These are phyloP conservation scores for Batrachochytrium dendrobatidis DNA, from an alignment of 371 early-diverging fungal genomes.

Conservation along the genomic window DNA sequence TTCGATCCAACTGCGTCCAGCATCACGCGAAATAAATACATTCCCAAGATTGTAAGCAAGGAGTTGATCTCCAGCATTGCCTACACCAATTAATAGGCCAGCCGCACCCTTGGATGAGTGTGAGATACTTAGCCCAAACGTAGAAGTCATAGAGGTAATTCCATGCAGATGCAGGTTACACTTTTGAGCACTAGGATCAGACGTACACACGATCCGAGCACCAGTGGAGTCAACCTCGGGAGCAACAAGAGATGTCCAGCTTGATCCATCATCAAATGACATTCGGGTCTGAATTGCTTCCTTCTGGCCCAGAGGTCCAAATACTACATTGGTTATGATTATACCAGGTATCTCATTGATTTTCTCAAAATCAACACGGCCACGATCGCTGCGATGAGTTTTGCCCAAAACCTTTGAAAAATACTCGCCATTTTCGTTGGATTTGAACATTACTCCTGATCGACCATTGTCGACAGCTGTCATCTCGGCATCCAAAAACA, in stretches of 20 bases:
- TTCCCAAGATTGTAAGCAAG: conserved; percentile 59
- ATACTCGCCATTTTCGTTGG: conserved; percentile 65
- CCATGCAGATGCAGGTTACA: conserved; percentile 24
- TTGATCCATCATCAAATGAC: conserved; percentile 79
- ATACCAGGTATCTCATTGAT: conserved; percentile 87
- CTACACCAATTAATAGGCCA: conserved; percentile 87
- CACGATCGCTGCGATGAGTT: conserved; percentile 47
- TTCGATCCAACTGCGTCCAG: conserved; percentile 78
- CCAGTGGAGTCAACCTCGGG: conserved; percentile 50
- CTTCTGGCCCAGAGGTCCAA: conserved; percentile 47
- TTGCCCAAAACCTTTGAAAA: conserved; percentile 27
- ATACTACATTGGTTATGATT: conserved; percentile 76
- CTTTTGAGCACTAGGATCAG: conserved; percentile 15
- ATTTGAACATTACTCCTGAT: conserved; percentile 71
- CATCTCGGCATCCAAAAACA: conserved; percentile 40
- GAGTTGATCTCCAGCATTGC: conserved; percentile 74
- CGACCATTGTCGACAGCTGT: conserved; percentile 67
- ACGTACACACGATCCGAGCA: background rate
- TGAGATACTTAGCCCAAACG: background rate
- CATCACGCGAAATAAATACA: conserved; percentile 84
- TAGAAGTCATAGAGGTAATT: background rate
- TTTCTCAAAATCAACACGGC: conserved; percentile 87
- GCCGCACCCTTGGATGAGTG: conserved; percentile 57
- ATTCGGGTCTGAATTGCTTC: conserved; percentile 66
- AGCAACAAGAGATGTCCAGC: conserved; percentile 56